Base-by-base conservation (phyloP, 202 grass and related monocot species). In the Setaria viridis region DNA sequence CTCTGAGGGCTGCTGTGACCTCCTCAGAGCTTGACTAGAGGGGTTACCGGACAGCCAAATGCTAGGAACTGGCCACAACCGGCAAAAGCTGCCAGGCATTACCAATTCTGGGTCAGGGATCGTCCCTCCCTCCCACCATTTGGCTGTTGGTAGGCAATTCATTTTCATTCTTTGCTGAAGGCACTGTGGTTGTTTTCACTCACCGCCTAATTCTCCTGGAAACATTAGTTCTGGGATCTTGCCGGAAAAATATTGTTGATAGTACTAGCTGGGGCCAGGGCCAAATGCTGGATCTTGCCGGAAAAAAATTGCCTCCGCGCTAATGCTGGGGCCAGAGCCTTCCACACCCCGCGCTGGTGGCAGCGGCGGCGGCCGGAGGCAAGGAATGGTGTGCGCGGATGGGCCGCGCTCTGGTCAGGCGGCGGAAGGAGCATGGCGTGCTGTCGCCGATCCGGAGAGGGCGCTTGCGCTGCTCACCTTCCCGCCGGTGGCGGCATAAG, bases 151-250 rank as follows among this genome's bases (percentile, higher is more conserved):
- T 47, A 80, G 93, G 93, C 93, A 94, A 92, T 51, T 94, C 90
- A 94, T 94, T 92, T 51, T 94, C 90, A 94, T 94, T 92, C 93
- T 94, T 94, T 90, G 90, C 93, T 94, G 17, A 73, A 82, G 56
- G 80, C 79, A 81, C 53, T 72, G 87, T 73, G 35, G 76, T 76
- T 76, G 12, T 79, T 13, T 60, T 17, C 11, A 0, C 68, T 84
- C 67, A 11, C 66, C 17, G n/a, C 84, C 79, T 86, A 72, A 76
- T 3, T 87, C 46, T 87, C 79, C 83, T 62, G 0, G 81, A 59
- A 85, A 87, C 64, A 71, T 37, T 25, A 72, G 65, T 90, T 90
- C 58, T 78, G 58, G 84, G 84, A 86, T 67, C 66, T 13, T 59
- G 84, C 49, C 39, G 35, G 3, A 3, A 37, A 37, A 37, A 37